Conservation (phyloP, 2,329 filamentous ascomycete genomes). For the Coniochaeta pulveracea region DNA sequence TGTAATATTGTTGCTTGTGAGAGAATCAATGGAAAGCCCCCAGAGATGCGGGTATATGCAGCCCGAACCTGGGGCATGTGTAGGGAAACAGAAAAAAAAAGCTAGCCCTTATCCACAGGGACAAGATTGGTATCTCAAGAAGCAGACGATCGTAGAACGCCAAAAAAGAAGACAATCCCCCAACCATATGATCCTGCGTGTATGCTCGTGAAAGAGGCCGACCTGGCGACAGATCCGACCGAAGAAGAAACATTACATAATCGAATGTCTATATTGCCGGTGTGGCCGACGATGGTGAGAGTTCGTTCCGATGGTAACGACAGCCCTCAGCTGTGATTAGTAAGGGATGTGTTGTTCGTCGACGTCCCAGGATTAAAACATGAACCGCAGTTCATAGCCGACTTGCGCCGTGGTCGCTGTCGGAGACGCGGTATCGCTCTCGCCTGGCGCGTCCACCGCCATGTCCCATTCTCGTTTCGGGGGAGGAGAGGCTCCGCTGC, state of each 20-base stretch:
- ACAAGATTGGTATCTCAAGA: conserved; percentile 3
- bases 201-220: not conserved
- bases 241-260: conserved; percentile 1
- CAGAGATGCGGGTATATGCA: too few relatives aligned
- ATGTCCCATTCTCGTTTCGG: conserved; percentile 52
- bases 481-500: conserved; percentile 18
- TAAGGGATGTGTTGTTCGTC: not conserved
- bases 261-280: conserved; percentile 2
- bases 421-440: conserved; percentile 21
- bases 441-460: conserved; percentile 36
- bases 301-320: not conserved
- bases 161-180: not conserved
- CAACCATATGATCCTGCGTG: conserved; percentile 1
- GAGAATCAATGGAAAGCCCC: too few relatives aligned
- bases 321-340: not conserved
- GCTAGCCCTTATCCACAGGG: conserved; percentile 1
- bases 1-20: too few relatives aligned
- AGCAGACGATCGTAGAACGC: conserved; percentile 1
- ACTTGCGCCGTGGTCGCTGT: conserved; percentile 15
- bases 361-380: conserved; percentile 23
- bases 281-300: not conserved
- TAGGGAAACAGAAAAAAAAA: not conserved
- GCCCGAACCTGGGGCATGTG: too few relatives aligned
- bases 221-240: not conserved
- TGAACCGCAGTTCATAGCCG: conserved; percentile 33